Percentiles rank a stretch among this genome's conserved stretches.
Evolutionary conservation across 805 yeast species (phyloP).

Genomic region (Candida hispaniensis): DNA sequence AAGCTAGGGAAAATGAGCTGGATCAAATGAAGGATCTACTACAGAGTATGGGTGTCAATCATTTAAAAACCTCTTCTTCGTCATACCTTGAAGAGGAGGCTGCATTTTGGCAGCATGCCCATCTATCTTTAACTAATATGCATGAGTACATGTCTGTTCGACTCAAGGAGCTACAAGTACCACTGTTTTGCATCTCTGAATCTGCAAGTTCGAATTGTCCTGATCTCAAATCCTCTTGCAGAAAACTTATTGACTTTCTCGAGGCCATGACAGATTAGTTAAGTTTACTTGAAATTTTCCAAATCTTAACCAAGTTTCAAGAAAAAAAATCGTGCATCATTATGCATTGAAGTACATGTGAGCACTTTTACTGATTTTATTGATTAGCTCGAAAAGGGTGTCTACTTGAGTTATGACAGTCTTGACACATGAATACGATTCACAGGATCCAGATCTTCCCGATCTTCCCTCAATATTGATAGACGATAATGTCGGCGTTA

Average conservation of each 20-base stretch:
- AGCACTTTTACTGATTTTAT: too few species aligned
- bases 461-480: constrained; percentile 18
- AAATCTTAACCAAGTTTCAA: too few species aligned
- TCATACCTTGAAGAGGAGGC: constrained; percentile 3
- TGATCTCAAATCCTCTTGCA: too few species aligned
- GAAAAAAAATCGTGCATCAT: too few species aligned
- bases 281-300: too few species aligned
- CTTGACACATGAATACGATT: constrained; percentile 18
- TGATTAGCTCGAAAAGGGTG: too few species aligned
- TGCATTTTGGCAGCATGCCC: background rate
- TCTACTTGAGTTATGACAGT: too few species aligned
- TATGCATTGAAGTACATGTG: too few species aligned
- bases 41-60: constrained; percentile 2
- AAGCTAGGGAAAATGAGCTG: constrained; percentile 1
- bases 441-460: constrained; percentile 22
- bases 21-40: constrained; percentile 1
- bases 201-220: too few species aligned
- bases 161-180: constrained; percentile 8
- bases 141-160: constrained; percentile 13
- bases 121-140: constrained; percentile 8
- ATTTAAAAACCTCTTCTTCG: background rate
- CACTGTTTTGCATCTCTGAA: constrained; percentile 4
- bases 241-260: constrained; percentile 4
- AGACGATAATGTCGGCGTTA: constrained; percentile 15
- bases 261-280: constrained; percentile 5